Percentiles rank a stretch among this genome's conserved stretches.
Conservation (phyloP, 2,329 filamentous ascomycete species). For the Juglanconis oblonga region DNA sequence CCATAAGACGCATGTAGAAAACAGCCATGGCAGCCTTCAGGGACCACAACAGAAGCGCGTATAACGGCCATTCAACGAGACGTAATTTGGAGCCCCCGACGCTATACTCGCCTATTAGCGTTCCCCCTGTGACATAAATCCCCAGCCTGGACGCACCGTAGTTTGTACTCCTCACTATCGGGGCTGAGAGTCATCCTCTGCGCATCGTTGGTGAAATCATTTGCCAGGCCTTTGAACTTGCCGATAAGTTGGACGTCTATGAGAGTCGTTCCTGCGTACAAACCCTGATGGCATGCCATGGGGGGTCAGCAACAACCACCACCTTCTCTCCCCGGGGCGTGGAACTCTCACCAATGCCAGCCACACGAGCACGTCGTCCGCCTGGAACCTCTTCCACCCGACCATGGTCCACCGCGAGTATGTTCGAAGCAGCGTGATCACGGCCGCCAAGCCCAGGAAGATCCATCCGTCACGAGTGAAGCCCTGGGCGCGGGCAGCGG, state of each 20-base stretch:
- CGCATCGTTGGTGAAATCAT: slow-evolving; percentile 52
- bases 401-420: slow-evolving; percentile 33
- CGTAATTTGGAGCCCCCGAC: slow-evolving; percentile 51
- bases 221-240: slow-evolving; percentile 46
- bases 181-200: slow-evolving; percentile 40
- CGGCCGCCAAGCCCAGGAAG: slow-evolving; percentile 31
- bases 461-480: slow-evolving; percentile 35
- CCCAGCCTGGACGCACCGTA: background rate
- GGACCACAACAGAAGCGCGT: slow-evolving; percentile 49
- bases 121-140: background rate
- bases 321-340: background rate
- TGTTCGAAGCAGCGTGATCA: slow-evolving; percentile 33
- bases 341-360: slow-evolving; percentile 30
- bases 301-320: background rate
- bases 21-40: slow-evolving; percentile 52
- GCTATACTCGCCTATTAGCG: slow-evolving; percentile 28
- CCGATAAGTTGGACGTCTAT: slow-evolving; percentile 45
- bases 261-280: slow-evolving; percentile 48
- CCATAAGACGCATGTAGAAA: slow-evolving; percentile 51
- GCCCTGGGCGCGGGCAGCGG: background rate
- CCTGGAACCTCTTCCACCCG: slow-evolving; percentile 28
- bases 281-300: slow-evolving; percentile 31
- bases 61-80: slow-evolving; percentile 51
- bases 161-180: slow-evolving; percentile 39
- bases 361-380: slow-evolving; percentile 35